Evolutionary conservation across 2,329 filamentous ascomycete species (phyloP), one percentile per base, ranked within the genome.

Genomic region (Phaeoacremonium minimum): DNA sequence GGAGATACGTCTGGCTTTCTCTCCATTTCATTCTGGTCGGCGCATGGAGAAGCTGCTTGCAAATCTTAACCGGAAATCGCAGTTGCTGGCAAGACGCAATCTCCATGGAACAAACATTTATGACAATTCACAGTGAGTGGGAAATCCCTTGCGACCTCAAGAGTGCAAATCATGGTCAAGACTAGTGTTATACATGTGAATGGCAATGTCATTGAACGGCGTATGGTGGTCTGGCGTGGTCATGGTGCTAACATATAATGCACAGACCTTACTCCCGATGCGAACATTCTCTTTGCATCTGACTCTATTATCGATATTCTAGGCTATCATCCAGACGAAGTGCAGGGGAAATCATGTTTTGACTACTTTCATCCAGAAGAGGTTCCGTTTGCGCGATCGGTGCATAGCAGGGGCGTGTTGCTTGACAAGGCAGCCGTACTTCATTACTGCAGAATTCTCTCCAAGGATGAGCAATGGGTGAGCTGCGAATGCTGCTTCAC

Each of bases 401-500:
- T 90, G 36, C 85, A 93, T 60, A 80, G 71, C 47, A 78, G 83
- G 35, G 84, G 85, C 14, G 74, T 94, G 32, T 68, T 78, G 37
- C 75, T 91, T 42, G 88, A 94, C 65, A 93, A 89, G 58, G 88
- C 87, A 13, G 87, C 88, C 4, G 85, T 90, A 14, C 69, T 95
- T 40, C 82, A 87, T 43, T 94, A 94, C 64, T 86, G 82, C 43
- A 77, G 79, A 22, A 77, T 94, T 43, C 74, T 71, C 49, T 77
- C 84, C 38, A 79, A 73, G 31, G 67, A 83, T 50, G 85, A 84
- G 13, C 67, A 73, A 36, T 94, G 84, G 80, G 67, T 91, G 28
- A 80, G 77, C 44, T 93, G 87, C 61, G 88, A 95, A 62, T 93
- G 87, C 60, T 89, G 87, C 58, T 95, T 94, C 57, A 93, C 87